These are phyloP conservation scores for Scheffersomyces amazonensis DNA, from an alignment of 805 yeast genomes.

Conservation along the genomic window DNA sequence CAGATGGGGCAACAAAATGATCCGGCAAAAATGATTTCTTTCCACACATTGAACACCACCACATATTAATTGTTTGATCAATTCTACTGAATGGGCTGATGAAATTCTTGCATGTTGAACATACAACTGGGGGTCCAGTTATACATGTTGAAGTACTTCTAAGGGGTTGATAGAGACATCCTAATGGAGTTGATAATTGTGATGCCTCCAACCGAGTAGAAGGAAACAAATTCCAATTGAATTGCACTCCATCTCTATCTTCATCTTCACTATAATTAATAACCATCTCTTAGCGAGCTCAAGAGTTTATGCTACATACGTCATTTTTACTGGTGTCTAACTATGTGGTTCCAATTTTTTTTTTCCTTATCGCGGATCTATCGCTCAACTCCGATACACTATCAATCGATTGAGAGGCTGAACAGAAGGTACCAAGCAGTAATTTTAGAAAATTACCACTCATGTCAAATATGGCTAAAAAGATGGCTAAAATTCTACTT, in stretches of 20 bases:
- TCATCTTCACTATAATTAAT: background rate
- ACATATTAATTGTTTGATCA: slow-evolving; percentile 26
- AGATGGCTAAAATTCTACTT: no score
- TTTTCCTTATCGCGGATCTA: no score
- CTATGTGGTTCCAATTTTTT: no score
- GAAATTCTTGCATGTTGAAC: slow-evolving; percentile 23
- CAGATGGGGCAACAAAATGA: slow-evolving; percentile 12
- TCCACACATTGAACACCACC: slow-evolving; percentile 41
- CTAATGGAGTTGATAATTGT: slow-evolving; percentile 31
- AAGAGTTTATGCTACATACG: background rate
- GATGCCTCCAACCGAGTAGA: slow-evolving; percentile 34
- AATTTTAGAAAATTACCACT: no score
- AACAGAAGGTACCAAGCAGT: no score
- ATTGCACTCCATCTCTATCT: slow-evolving; percentile 14
- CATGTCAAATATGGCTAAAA: no score
- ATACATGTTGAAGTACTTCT: no score
- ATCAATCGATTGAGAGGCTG: no score
- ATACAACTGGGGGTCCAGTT: slow-evolving; percentile 24
- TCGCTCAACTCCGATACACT: no score
- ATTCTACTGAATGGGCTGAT: slow-evolving; percentile 28
- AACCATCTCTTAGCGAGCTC: no score
- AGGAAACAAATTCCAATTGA: slow-evolving; percentile 65
- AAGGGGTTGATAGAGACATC: slow-evolving; percentile 34
- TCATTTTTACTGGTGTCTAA: no score
- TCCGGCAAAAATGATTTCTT: slow-evolving; percentile 19